Base-by-base conservation (phyloP, 2,329 filamentous ascomycete species). In the Elsinoe batatas region DNA sequence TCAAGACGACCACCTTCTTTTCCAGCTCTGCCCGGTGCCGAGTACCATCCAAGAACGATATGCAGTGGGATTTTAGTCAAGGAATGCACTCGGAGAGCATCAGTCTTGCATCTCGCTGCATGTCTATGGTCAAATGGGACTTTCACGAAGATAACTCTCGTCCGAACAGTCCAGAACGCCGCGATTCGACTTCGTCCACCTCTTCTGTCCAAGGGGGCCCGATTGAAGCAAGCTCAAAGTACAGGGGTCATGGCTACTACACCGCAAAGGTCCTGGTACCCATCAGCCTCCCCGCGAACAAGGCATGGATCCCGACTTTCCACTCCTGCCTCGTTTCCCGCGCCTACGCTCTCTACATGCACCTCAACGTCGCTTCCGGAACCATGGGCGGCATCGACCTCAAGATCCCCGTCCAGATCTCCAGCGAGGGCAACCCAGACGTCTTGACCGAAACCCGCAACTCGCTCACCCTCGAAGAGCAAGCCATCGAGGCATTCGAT, bases 271-370 rank as follows among this genome's bases (percentile, higher is more conserved):
- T 88, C 35, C 65, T 84, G 1, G 78, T 87, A 1, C 84, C 84
- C 0, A 71, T 87, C 62, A 76, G 76, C 0, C 74, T 86, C 0
- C 83, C 84, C 0, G 58, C 49, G 7, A 72, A 72, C 59, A 85
- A 83, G 61, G 71, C 76, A 22, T 85, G 85, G 65, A 70, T 85
- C 17, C 85, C 84, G 1, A 84, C 83, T 2, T 88, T 88, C 70
- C 81, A 87, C 71, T 77, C 79, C 37, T 88, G 84, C 66, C 76
- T 87, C 54, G 71, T 82, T 43, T 81, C 80, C n/a, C 76, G 85
- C 53, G 70, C 75, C 15, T 88, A 88, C 66, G 68, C 72, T 3
- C 74, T 88, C 12, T 78, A 81, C 54, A 68, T 88, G 56, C 72
- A 74, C 12, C 68, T 88, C 18, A 74, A 77, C 3, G 74, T 80